Base-by-base conservation (phyloP, 495 filamentous ascomycete genomes). In the Evansstolkia leycettana region DNA sequence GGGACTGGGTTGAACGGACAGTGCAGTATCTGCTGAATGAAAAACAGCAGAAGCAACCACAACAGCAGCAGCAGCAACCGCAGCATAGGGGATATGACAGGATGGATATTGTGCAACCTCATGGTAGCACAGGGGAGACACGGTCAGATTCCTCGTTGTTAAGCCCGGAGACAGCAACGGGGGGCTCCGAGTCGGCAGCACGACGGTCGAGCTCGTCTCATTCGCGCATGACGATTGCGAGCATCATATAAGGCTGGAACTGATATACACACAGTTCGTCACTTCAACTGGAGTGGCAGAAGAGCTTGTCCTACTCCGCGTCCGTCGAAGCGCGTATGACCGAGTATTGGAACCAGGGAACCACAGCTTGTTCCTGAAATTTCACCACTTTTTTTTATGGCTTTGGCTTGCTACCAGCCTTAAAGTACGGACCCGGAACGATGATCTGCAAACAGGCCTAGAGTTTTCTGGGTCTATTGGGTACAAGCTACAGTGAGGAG, bases 151-250 rank as follows among this genome's bases (percentile, higher is more conserved):
- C 58, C 15, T 35, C 52, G 34, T 42, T 55, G 46, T 40, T 57
- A 29, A 47, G 48, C 13, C 50, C 56, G 12, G 55, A 64, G 28
- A 43, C 58, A 8, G 50, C 58, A 5, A 34, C 58, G 6, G 54
- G 52, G 18, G 64, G 51, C 25, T 59, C 64, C 27, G 58, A 61
- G 23, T 51, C 56, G 14, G 53, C 55, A n/a, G 50, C 65, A 5
- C 49, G 42, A 20, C 57, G 43, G 31, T 46, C 59, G 5, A 58
- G 39, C 30, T 55, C 56, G 34, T 48, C 57, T 23, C 59, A 63
- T 43, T 72, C 70, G 50, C 68, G 81, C 40, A 83, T 87, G 57
- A 82, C 78, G 41, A 87, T 87, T 47, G 80, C 81, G 25, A 85
- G 81, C 54, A 85, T 87, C 34, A 85, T 87, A 15, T 65, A 34